Base-by-base conservation (phyloP, 495 filamentous ascomycete species). In the Penicillium ochrochloron region DNA sequence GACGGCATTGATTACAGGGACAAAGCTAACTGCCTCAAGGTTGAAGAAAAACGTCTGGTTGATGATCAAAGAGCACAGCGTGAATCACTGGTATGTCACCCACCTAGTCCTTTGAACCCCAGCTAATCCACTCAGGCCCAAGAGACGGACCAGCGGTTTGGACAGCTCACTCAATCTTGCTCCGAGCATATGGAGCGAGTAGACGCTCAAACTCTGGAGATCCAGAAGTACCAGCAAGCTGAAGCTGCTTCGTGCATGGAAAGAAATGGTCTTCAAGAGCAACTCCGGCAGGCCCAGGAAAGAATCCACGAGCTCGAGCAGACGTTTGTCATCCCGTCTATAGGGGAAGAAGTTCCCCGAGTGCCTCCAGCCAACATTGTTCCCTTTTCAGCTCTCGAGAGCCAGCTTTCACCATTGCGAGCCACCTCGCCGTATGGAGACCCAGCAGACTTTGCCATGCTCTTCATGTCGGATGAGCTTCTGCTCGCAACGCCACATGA, bases 361-460 rank as follows among this genome's bases (percentile, higher is more conserved):
- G 21, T 37, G 31, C 51, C 44, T 2, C 41, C 27, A 5, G 21
- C 50, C 9, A 44, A 23, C 12, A 70, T 70, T 34, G 61, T 70
- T 5, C 59, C 67, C 9, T 70, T 70, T 15, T 46, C 65, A n/a
- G n/a, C 54, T 9, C 57, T 70, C 7, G 21, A 62, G 39, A 57
- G 8, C 15, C 39, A 51, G 27, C 19, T 66, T 0, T 57, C 64
- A 6, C 31, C 58, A n/a, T 29, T 25, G 15, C 52, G 29, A 46
- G 33, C 11, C 2, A 33, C 11, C 14, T 65, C 62, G 11, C 58
- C 62, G 5, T 72, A 67, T 19, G 65, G 72, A 23, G 73, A 75
- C 23, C 37, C 66, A 3, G 65, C 61, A 52, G 75, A 78, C 39
- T 65, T 81, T 55, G 69, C 71, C 11, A 75, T 78, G 70, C 62